Base-by-base conservation (phyloP, 768 basidiomycete species). In the Leccinum broughii region DNA sequence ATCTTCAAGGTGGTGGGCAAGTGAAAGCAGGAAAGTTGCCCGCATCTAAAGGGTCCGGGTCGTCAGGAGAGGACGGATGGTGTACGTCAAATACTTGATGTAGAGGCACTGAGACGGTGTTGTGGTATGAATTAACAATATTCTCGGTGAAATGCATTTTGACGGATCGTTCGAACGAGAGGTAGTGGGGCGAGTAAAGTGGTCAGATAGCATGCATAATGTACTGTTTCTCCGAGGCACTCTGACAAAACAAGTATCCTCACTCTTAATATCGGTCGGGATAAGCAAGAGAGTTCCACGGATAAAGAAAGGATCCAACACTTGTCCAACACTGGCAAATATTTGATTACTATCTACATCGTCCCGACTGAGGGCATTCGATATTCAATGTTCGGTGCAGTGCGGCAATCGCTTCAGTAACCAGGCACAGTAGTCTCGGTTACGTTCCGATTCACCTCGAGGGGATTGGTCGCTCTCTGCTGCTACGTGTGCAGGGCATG, bases 31-130 rank as follows among this genome's bases (percentile, higher is more conserved):
- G 62, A 59, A 67, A 58, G 50, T n/a, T 56, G 20, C 32, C 64
- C 14, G 39, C 56, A 22, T 63, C 64, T 8, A 66, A 51, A 56
- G 62, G 60, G 30, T 59, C 60, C 6, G 28, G 44, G n/a, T 44
- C 44, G 4, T 44, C 55, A n/a, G 59, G 57, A 11, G 71, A 70
- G 26, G 63, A 64, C 24, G 52, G 59, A 14, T 65, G 66, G 56
- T 50, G 28, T 13, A 24, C 57, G 22, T 61, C 62, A 51, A 59
- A 57, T 11, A 58, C 55, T 55, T 72, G 20, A 61, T 52, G 13
- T 57, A 54, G 26, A 3, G 24, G 34, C 22, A 48, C 22, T 14
- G 1, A 44, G 39, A 46, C 20, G 50, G 46, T 51, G 37, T 46
- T 39, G 49, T 65, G 26, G 28, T 34, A 44, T 51, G 35, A 34